phyloP scores from a whole-genome alignment of 805 yeast genomes.

The Candida argentea region DNA sequence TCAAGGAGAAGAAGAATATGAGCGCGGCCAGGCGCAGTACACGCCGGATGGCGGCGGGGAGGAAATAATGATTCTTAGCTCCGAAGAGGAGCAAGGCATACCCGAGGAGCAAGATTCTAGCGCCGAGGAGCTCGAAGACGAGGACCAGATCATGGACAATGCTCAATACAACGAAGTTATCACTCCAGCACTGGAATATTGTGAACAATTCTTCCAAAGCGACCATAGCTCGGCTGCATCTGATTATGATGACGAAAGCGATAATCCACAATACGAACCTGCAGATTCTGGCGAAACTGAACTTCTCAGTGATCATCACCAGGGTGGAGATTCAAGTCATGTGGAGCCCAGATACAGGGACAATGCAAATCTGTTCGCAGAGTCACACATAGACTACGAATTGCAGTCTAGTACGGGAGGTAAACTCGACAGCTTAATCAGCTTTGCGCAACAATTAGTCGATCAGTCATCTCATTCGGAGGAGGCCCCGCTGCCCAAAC shows the following conservation, averaged over 20 bases:
- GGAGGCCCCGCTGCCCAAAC: no score
- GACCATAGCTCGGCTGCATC: constrained; percentile 1
- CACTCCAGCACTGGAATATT: constrained; percentile 1
- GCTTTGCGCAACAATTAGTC: no score
- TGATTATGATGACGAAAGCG: constrained; percentile 1
- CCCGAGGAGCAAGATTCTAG: constrained; percentile 3
- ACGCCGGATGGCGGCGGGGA: background rate
- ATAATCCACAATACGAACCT: no score
- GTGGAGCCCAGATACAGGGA: no score
- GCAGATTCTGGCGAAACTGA: no score
- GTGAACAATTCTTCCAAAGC: background rate
- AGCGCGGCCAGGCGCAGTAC: constrained; percentile 3
- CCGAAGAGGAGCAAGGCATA: constrained; percentile 3
- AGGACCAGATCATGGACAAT: constrained; percentile 1
- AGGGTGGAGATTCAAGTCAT: no score
- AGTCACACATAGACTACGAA: no score
- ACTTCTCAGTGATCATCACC: no score
- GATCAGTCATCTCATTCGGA: no score
- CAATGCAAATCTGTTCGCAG: no score
- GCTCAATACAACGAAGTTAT: constrained; percentile 1
- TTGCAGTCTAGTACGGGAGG: no score
- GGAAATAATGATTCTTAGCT: background rate
- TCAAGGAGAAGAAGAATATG: constrained; percentile 2
- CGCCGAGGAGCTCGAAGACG: constrained; percentile 1
- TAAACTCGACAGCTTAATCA: no score